Evolutionary conservation across 108 stramenopile genomes (phyloP), one percentile per base, ranked within the genome.

Genomic region (Nannochloropsis granulata): DNA sequence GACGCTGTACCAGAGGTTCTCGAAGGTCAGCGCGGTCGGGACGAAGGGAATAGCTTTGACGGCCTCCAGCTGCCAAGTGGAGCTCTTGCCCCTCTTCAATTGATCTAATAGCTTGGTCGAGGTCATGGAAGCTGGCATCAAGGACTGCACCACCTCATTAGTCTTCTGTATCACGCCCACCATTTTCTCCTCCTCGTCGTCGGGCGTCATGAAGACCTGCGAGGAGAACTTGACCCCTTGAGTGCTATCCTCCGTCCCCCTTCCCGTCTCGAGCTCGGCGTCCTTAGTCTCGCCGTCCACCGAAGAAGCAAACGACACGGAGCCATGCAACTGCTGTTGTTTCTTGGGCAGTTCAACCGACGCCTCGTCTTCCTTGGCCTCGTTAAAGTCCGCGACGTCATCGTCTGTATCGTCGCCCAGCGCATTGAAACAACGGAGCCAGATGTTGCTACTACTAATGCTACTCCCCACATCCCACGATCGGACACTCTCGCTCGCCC

Each of bases 11-110:
- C 56, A 71, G 16, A 71, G n/a, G n/a, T 71, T 90, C 86, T 84
- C 84, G 85, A 91, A 91, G 12, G 90, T 83, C 10, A 91, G 87
- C 2, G 91, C 90, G 19, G 89, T 78, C 24, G 90, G 85, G 11
- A 90, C 91, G 44, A 90, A 91, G 21, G 86, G 82, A 21, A 86
- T 84, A 26, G 87, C 85, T 82, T 71, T 71, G 56, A 71, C 56
- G 10, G 26, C 87, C 13, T 87, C 43, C 43, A 87, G n/a, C 56
- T 83, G 24, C 44, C 82, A 87, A 12, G 83, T 43, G 23, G 84
- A 84, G 14, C 87, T 79, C 42, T 71, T 71, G 5, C 56, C 56
- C 16, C n/a, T 71, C 56, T n/a, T 71, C 56, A 71, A 71, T 16
- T 71, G 21, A 71, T 16, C 56, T 16, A 71, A n/a, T n/a, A 71